Conservation (phyloP, 2,329 filamentous ascomycete species). For the Xylogone sp. region DNA sequence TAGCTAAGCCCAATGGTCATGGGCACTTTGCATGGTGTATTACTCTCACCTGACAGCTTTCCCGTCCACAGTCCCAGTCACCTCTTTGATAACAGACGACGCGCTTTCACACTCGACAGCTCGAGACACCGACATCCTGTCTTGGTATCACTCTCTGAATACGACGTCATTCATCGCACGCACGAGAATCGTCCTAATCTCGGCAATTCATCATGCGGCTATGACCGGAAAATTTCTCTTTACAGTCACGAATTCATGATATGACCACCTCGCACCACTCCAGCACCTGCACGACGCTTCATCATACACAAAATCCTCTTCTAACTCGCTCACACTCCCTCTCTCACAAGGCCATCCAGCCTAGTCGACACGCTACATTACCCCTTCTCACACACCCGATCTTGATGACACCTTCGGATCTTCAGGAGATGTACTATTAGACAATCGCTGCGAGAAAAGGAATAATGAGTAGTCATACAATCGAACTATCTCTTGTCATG, state of each 20-base stretch:
- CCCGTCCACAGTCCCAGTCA: constrained; percentile 19
- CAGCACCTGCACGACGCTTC: constrained; percentile 7
- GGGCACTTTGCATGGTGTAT: constrained; percentile 24
- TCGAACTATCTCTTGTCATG: background rate
- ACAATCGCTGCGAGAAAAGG: background rate
- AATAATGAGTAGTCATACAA: background rate
- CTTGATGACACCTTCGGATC: background rate
- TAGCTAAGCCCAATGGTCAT: constrained; percentile 34
- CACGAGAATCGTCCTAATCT: constrained; percentile 35
- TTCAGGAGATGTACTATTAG: background rate
- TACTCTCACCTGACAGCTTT: constrained; percentile 9
- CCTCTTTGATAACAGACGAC: constrained; percentile 27
- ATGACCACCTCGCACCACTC: constrained; percentile 10
- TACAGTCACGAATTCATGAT: constrained; percentile 27
- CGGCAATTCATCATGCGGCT: constrained; percentile 29
- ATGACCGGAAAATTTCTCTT: constrained; percentile 27
- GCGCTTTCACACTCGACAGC: constrained; percentile 29
- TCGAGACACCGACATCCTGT: constrained; percentile 31
- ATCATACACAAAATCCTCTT: background rate
- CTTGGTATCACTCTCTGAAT: constrained; percentile 27
- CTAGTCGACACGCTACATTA: background rate
- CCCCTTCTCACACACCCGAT: background rate
- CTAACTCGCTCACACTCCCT: background rate
- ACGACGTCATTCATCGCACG: constrained; percentile 29
- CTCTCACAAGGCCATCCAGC: background rate